phyloP scores from a whole-genome alignment of 371 early-diverging fungal genomes.

The Lichtheimia ramosa region DNA sequence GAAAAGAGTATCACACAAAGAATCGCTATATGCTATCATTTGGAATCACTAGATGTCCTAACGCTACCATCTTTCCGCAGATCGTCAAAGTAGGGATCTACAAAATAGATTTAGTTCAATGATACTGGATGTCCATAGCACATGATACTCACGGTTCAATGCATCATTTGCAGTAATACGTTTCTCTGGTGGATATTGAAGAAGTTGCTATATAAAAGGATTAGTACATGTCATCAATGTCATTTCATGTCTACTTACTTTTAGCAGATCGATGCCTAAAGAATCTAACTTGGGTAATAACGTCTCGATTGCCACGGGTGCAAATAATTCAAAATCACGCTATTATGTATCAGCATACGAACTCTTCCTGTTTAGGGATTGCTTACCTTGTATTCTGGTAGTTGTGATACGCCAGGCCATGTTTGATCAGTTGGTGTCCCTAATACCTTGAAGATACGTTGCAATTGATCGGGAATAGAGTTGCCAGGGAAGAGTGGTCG shows the following conservation, averaged over 20 bases:
- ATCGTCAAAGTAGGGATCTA: conserved; percentile 57
- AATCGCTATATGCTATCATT: conserved; percentile 10
- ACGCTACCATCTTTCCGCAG: conserved; percentile 28
- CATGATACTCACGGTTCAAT: conserved; percentile 55
- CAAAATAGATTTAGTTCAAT: not conserved
- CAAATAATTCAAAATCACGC: conserved; percentile 76
- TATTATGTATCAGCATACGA: conserved; percentile 23
- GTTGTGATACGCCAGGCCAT: conserved; percentile 92
- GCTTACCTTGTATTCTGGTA: conserved; percentile 84
- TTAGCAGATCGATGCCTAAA: conserved; percentile 79
- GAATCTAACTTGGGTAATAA: conserved; percentile 83
- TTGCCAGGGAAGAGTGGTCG: conserved; percentile 96
- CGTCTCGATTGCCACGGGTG: conserved; percentile 64
- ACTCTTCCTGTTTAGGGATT: not conserved
- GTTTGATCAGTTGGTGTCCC: conserved; percentile 88
- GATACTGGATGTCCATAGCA: not conserved
- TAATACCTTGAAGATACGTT: conserved; percentile 86
- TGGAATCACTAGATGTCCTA: conserved; percentile 7
- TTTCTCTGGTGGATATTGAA: conserved; percentile 77
- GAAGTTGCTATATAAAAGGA: conserved; percentile 39
- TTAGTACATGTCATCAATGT: not conserved
- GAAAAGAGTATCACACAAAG: too few species aligned
- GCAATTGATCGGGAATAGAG: conserved; percentile 86
- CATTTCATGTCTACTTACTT: conserved; percentile 22
- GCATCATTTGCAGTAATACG: conserved; percentile 76